Percentiles rank a stretch among this genome's conserved stretches.
Conservation (phyloP, 108 stramenopile genomes). For the Aurantiochytrium sp. region DNA sequence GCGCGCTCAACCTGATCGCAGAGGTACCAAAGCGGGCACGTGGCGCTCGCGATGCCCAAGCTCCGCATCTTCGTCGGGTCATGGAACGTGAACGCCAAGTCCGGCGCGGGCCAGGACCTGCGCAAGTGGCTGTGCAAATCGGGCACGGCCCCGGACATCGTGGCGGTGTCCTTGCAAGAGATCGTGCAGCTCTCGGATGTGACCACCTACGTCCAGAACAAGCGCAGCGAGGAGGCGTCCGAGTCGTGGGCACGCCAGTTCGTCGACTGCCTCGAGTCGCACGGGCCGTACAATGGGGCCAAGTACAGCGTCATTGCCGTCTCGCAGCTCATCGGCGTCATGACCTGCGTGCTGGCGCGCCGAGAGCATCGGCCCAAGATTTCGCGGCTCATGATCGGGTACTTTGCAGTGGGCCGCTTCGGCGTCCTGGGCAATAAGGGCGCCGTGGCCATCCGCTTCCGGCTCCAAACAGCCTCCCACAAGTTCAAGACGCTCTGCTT, state of each 20-base stretch:
- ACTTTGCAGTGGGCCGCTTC: neutral
- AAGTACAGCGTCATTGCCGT: neutral
- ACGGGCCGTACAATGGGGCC: neutral
- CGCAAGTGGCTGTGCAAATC: constrained; percentile 25
- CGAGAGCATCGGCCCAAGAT: neutral
- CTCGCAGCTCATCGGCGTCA: constrained; percentile 3
- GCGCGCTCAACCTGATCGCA: no score
- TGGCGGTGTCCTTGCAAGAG: neutral
- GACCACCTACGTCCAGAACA: neutral
- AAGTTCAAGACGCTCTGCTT: constrained; percentile 8
- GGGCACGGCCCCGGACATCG: neutral
- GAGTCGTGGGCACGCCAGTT: neutral
- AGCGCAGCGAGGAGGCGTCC: neutral
- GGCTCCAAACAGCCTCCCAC: neutral
- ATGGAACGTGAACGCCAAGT: constrained; percentile 18
- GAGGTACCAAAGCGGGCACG: no score
- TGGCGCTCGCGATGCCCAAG: no score
- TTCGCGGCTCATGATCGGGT: neutral
- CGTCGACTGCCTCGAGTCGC: neutral
- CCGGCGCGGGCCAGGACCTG: neutral
- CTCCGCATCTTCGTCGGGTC: neutral
- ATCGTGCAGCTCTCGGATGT: constrained; percentile 2
- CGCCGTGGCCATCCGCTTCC: neutral
- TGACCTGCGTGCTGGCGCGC: neutral
- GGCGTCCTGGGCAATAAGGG: constrained; percentile 23